Percentiles rank a stretch among this genome's conserved stretches.
Evolutionary conservation across 1,139 yeast species (phyloP).

Genomic region (Chernovozyma aurita): DNA sequence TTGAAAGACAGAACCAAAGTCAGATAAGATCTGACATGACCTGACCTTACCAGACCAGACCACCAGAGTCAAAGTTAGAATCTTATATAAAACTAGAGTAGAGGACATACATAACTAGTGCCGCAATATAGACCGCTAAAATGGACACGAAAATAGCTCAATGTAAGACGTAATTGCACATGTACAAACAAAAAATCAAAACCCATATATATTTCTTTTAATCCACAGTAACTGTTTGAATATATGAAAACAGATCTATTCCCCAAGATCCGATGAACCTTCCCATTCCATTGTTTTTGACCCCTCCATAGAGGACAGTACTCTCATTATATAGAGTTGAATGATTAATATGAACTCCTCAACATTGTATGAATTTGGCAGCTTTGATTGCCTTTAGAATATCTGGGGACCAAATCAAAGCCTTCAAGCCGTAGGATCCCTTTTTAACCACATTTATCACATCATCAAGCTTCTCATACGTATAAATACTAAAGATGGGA

Average conservation of each 20-base stretch:
- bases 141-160: no score
- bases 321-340: conserved; percentile 48
- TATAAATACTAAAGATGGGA: conserved; percentile 38
- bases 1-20: no score
- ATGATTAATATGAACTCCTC: conserved; percentile 51
- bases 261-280: conserved; percentile 52
- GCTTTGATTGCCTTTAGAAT: conserved; percentile 31
- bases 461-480: conserved; percentile 27
- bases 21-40: no score
- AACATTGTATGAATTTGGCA: conserved; percentile 36
- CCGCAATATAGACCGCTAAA: no score
- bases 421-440: conserved; percentile 44
- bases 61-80: no score
- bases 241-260: conserved; percentile 35
- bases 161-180: no score
- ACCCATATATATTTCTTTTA: no score
- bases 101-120: no score
- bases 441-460: conserved; percentile 27
- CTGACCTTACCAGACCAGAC: no score
- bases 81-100: no score
- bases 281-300: conserved; percentile 48
- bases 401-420: conserved; percentile 52
- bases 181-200: no score
- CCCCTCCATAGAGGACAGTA: conserved; percentile 54
- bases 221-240: conserved; percentile 33